Conservation (phyloP, 306 rosid species). For the Luffa aegyptiaca region DNA sequence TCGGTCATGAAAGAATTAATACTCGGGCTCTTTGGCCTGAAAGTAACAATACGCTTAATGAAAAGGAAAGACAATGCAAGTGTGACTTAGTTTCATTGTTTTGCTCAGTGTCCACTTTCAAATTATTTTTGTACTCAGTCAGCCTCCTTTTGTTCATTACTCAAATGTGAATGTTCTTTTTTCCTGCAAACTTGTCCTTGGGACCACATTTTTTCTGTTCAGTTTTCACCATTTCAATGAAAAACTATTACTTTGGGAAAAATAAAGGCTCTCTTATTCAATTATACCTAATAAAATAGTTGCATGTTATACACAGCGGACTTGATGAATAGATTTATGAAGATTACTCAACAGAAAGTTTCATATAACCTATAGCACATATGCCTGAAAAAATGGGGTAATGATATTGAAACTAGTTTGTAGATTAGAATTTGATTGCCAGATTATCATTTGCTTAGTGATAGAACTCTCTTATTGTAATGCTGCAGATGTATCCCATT, state of each 20-base stretch:
- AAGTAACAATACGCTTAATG: neutral
- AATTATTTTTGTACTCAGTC: neutral
- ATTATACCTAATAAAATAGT: neutral
- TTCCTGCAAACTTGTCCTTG: neutral
- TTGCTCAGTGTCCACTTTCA: neutral
- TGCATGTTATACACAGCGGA: neutral
- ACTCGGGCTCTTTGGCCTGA: neutral
- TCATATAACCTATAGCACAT: neutral
- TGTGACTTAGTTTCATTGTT: neutral
- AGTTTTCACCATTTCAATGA: neutral
- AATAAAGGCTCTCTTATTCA: neutral
- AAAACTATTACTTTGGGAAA: neutral
- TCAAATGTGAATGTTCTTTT: neutral
- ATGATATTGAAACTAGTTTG: neutral
- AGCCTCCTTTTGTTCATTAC: neutral
- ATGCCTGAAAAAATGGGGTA: neutral
- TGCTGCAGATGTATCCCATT: slow-evolving; percentile 51
- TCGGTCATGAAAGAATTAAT: neutral
- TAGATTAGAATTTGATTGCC: neutral
- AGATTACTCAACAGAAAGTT: neutral
- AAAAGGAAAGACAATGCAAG: neutral
- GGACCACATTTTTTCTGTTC: neutral
- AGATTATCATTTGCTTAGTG: neutral
- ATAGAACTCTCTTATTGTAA: neutral
- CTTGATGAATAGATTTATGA: neutral